These are phyloP conservation scores for Rhynchosporium agropyri DNA, from an alignment of 2,329 filamentous ascomycete species.

Conservation along the genomic window DNA sequence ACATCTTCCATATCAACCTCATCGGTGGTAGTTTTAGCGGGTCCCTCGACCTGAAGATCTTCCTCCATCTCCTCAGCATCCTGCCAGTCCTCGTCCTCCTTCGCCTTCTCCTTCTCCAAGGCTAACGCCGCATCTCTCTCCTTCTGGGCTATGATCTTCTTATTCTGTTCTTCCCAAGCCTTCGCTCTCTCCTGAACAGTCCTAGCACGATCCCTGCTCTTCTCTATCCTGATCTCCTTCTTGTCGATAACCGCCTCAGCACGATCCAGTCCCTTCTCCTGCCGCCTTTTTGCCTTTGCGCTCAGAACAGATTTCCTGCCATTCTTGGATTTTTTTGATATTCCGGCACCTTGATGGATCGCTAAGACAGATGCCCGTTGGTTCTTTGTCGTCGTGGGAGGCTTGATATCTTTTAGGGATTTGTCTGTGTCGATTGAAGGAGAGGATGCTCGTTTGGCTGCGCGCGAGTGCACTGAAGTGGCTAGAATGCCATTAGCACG, in stretches of 20 bases:
- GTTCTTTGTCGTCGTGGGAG: constrained; percentile 52
- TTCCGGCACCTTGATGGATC: constrained; percentile 66
- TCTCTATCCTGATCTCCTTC: constrained; percentile 57
- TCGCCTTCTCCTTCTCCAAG: constrained; percentile 31
- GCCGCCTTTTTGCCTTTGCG: constrained; percentile 56
- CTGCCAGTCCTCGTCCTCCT: constrained; percentile 27
- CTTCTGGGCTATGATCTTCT: constrained; percentile 40
- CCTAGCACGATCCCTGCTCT: constrained; percentile 54
- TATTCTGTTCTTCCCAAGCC: constrained; percentile 63
- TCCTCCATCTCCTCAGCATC: constrained; percentile 27
- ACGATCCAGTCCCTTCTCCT: constrained; percentile 60
- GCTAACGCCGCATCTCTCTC: constrained; percentile 33
- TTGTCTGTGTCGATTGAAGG: constrained; percentile 73
- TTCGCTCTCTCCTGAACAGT: constrained; percentile 54
- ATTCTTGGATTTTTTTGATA: constrained; percentile 67
- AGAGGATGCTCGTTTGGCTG: constrained; percentile 71
- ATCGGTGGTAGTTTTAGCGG: constrained; percentile 6
- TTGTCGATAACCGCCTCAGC: constrained; percentile 63
- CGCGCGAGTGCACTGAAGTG: constrained; percentile 71
- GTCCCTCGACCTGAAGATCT: constrained; percentile 25
- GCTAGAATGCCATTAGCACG: constrained; percentile 28
- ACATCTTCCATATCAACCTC: constrained; percentile 20
- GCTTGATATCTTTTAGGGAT: constrained; percentile 63
- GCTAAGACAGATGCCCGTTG: constrained; percentile 68
- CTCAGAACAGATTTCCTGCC: constrained; percentile 58